Base-by-base conservation (phyloP, 2,329 filamentous ascomycete species). In the Diaporthe vaccinii region DNA sequence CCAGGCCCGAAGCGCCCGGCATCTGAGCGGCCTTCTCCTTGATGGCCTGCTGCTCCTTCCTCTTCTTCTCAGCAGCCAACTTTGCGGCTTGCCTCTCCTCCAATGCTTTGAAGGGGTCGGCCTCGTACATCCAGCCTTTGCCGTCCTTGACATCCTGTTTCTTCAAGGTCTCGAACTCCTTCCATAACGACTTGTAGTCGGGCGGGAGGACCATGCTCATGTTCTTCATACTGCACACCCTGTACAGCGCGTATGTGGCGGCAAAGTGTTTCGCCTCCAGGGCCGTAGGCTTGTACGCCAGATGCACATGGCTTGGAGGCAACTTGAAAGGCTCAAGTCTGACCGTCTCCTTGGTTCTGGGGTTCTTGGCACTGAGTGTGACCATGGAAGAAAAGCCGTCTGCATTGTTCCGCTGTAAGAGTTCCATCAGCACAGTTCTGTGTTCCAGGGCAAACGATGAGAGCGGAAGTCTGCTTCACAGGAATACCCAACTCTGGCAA, bases 201-300 rank as follows among this genome's bases (percentile, higher is more conserved):
- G 97, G 97, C 34, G 97, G 97, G 78, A 99, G 89, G 86, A 96
- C 96, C 87, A 95, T 97, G 82, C 98, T 95, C 80, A 98, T 91
- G 82, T 98, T 98, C 84, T 96, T 95, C 92, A 97, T 98, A 82
- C 94, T 98, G 84, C 94, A 96, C 4, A 98, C 94, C 68, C 97
- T 91, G 82, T 97, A 98, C 12, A 99, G 89, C 3, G 93, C 94
- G 84, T 97, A 98, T 0, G 96, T 95, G 5, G 97, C 97, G 12
- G 96, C 95, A 78, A 97, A 97, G 86, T 99, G 96, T 76, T 94
- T 93, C 28, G 97, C 96, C 86, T 99, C 97, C 14, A 98, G 89
- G 1, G 95, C 92, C 6, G 94, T 97, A 9, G 94, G 90, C 82
- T 94, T 93, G 72, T 89, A 88, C 34, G 95, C 93, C 75, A 97